Evolutionary conservation across 306 rosid species (phyloP), one percentile per base, ranked within the genome.

Genomic region (Castanea mollissima): DNA sequence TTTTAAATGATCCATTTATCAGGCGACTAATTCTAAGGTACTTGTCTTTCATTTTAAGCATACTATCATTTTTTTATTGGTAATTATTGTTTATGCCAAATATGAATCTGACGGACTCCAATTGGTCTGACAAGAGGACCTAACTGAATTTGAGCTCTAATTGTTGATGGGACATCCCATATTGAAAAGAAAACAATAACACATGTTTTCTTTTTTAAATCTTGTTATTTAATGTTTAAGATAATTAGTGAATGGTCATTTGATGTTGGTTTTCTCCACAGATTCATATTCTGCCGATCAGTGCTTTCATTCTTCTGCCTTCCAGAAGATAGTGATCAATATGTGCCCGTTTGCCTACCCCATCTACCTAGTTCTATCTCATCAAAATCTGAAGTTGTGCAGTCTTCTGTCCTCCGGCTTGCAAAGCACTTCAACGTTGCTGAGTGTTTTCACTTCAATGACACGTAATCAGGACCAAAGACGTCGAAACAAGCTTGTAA

Each of bases 21-120:
- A 90, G 99, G 38, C 93, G 98, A 68, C 94, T 96, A 79, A 88
- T 96, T 77, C 83, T 96, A 64, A 96, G 98, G 99, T 93, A 86
- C 67, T 23, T 77, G 9, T 78, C 79, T 74, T 67, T 75, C 67
- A 15, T 60, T 82, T 74, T 68, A 63, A 14, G 52, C 56, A 73
- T 60, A 78, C 58, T 64, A 62, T 74, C 60, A 16, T 1, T 23
- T 58, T 23, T 29, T 23, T 52, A 4, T 46, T 73, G 51, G 18
- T n/a, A 19, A 38, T 77, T 46, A 75, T 76, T 51, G 56, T 63
- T 49, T 12, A 41, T 74, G 60, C 75, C 25, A 21, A n/a, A 31
- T 13, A 9, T 6, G 46, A 41, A 13, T 27, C 7, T 9, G 31
- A 23, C 2, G 12, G 1, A 49, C 4, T 34, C 14, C 25, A 38